Evolutionary conservation across 2,329 filamentous ascomycete species (phyloP), one percentile per base, ranked within the genome.

Genomic region (Neofusicoccum ribis): DNA sequence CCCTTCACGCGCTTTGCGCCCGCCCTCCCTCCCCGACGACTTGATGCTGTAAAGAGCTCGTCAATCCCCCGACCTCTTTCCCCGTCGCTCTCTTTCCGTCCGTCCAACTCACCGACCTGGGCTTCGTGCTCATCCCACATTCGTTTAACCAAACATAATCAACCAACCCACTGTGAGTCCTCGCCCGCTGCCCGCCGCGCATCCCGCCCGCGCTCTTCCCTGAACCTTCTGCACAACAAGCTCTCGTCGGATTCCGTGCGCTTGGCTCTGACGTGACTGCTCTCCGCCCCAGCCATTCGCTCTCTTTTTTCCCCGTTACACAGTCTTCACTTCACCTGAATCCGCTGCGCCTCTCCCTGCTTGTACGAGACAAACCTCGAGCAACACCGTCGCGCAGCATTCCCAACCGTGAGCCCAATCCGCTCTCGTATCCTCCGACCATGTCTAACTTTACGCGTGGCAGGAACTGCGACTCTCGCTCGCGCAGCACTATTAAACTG

Each of bases 11-110:
- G 36, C 44, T 44, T 59, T 59, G 54, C 54, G 54, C 54, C 14
- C 54, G 15, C 37, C n/a, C 39, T 37, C 23, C 54, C 23, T 23
- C 23, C 17, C 17, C 47, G 9, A 2, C 47, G 27, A 31, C 14
- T 50, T 20, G 54, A 59, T 59, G 54, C 54, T 59, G 54, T 59
- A 59, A 59, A 59, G 54, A 59, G 54, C 54, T 14, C 39, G 54
- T 39, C 37, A 23, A 34, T 43, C 54, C 15, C 41, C 54, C 39
- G 39, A 17, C 27, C 54, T 59, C 54, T 59, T 59, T 59, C 52
- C 11, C 52, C 37, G 36, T 43, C 54, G 15, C 54, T 59, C 39
- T 36, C 27, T 63, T 37, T 52, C 50, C 31, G 39, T 23, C n/a
- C 11, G 8, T 23, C 8, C 54, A 44, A 9, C 34, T n/a, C 43